Base-by-base conservation (phyloP, 2,329 filamentous ascomycete genomes). In the Colletotrichum trifolii region DNA sequence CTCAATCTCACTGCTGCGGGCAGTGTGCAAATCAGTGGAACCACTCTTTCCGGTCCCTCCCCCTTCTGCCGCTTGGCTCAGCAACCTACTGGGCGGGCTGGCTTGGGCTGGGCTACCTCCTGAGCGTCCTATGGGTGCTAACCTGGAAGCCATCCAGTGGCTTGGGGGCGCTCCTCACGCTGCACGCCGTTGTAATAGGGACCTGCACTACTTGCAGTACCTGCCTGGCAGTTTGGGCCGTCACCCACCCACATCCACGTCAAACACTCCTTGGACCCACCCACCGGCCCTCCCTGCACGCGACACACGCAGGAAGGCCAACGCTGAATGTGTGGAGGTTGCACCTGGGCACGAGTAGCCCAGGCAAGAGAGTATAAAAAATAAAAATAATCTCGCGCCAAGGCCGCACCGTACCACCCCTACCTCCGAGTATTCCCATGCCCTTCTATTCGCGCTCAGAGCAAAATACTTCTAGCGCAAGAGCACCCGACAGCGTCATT, bases 401-500 rank as follows among this genome's bases (percentile, higher is more conserved):
- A 57, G 39, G 25, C 61, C 50, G 54, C 61, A 50, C 54, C 60
- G 64, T 55, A 54, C 63, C 55, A 38, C 59, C 25, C 25, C 54
- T 67, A 45, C 38, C 64, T 59, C 63, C 64, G 59, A 55, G 53
- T 60, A 52, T 66, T 63, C 58, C 63, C 57, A 54, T 36, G 52
- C 40, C 49, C 40, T 59, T 25, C 13, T 25, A 13, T 39, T 40
- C n/a, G 17, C 40, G 50, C 43, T 54, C 58, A 13, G 43, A 56
- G 40, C 35, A n/a, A 50, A 34, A 40, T 50, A 34, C 48, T 25
- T 39, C 25, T 25, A 25, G 25, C 25, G 25, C 25, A 46, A 58
- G 43, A 48, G 39, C 52, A 60, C 45, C 64, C 65, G 52, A 53
- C 65, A 67, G 67, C 67, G 67, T 68, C 64, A 68, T 67, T 66